Conservation (phyloP, 2,329 filamentous ascomycete genomes). For the Epichloe festucae region DNA sequence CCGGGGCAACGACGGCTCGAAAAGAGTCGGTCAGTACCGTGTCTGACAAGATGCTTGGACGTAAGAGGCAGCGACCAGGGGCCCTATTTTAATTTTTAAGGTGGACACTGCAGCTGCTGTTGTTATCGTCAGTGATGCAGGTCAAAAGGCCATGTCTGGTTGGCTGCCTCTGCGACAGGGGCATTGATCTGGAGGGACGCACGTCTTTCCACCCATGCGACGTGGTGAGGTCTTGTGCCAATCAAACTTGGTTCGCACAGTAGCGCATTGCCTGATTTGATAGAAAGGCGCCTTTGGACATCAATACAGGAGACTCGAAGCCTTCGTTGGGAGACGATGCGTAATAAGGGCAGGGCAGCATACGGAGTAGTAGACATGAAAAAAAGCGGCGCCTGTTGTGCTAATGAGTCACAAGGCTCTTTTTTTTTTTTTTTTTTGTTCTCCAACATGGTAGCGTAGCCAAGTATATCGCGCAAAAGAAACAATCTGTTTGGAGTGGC, state of each 20-base stretch:
- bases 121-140: background rate
- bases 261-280: slow-evolving; percentile 9
- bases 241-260: slow-evolving; percentile 5
- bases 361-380: background rate
- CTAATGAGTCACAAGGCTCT: slow-evolving; percentile 6
- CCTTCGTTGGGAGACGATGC: slow-evolving; percentile 11
- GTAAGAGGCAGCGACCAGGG: background rate
- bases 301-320: slow-evolving; percentile 11
- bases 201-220: slow-evolving; percentile 1
- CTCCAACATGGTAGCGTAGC: background rate
- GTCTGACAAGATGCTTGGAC: background rate
- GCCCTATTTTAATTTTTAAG: background rate
- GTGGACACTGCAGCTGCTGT: background rate
- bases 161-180: slow-evolving; percentile 2
- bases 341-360: background rate
- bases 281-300: slow-evolving; percentile 12
- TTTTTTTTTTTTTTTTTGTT: background rate
- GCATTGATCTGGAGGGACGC: background rate
- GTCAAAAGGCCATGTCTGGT: background rate
- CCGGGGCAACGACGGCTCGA: background rate
- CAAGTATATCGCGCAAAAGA: too few relatives aligned
- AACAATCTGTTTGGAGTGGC: too few relatives aligned
- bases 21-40: slow-evolving; percentile 8
- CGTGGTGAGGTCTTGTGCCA: slow-evolving; percentile 8
- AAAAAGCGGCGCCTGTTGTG: background rate